Evolutionary conservation across 768 basidiomycete species (phyloP).

Genomic region (Agaricus sinodeliciosus): DNA sequence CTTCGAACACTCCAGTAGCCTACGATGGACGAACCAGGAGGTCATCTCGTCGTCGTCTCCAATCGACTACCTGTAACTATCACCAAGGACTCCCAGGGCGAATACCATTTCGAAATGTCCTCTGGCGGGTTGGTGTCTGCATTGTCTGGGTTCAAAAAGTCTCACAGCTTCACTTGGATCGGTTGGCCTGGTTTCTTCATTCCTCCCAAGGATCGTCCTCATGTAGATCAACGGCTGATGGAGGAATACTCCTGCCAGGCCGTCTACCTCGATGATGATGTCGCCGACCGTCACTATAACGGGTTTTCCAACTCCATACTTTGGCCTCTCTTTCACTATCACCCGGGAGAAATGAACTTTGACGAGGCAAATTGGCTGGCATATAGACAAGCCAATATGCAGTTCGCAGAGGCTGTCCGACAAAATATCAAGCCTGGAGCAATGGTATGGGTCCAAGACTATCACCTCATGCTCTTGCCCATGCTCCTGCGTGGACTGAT

Average conservation of each 20-base stretch:
- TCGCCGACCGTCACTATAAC: slow-evolving; percentile 97
- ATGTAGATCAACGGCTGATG: slow-evolving; percentile 87
- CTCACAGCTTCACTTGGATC: slow-evolving; percentile 96
- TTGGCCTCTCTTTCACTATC: slow-evolving; percentile 99
- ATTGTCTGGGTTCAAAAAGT: slow-evolving; percentile 96
- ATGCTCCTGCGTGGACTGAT: slow-evolving; percentile 89
- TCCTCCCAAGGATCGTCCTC: slow-evolving; percentile 82
- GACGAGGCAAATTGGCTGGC: slow-evolving; percentile 98
- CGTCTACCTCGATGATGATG: slow-evolving; percentile 95
- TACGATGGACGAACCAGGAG: slow-evolving; percentile 27
- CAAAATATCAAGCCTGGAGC: slow-evolving; percentile 75
- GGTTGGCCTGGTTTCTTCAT: slow-evolving; percentile 95
- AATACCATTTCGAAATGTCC: slow-evolving; percentile 99
- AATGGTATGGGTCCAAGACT: slow-evolving; percentile 99
- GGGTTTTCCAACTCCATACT: slow-evolving; percentile 99
- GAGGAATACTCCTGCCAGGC: slow-evolving; percentile 97
- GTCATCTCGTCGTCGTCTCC: slow-evolving; percentile 89
- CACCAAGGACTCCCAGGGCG: slow-evolving; percentile 83
- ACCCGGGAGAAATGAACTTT: slow-evolving; percentile 99
- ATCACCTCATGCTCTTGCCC: slow-evolving; percentile 96
- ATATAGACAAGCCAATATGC: slow-evolving; percentile 93
- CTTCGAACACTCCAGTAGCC: slow-evolving; percentile 10
- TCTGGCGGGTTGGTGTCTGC: slow-evolving; percentile 97
- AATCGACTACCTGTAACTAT: slow-evolving; percentile 96
- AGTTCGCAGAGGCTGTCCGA: slow-evolving; percentile 87